These are phyloP conservation scores for Penicillium sp. DNA, from an alignment of 2,329 filamentous ascomycete genomes.

Conservation along the genomic window DNA sequence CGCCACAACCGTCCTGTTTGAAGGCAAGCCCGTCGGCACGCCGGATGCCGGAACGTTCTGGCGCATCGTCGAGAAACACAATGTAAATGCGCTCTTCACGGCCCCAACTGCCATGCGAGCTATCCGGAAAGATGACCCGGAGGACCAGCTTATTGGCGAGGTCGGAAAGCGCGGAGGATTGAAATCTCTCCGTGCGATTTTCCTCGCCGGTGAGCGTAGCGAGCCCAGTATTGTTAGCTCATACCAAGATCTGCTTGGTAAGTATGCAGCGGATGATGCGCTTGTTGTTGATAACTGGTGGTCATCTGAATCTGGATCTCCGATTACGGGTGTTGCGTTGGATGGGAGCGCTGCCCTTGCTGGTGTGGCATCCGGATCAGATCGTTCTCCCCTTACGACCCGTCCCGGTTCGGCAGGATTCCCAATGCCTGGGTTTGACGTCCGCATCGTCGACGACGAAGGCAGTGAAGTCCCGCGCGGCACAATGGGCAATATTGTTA, in stretches of 20 bases:
- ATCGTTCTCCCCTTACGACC: constrained; percentile 56
- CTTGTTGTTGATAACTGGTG: constrained; percentile 72
- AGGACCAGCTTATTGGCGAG: constrained; percentile 64
- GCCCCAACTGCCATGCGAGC: constrained; percentile 85
- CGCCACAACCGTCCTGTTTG: constrained; percentile 82
- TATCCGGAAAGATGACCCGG: constrained; percentile 80
- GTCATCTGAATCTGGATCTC: constrained; percentile 69
- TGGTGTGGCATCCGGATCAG: constrained; percentile 12
- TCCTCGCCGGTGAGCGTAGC: constrained; percentile 84
- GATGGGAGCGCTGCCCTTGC: constrained; percentile 60
- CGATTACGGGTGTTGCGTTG: constrained; percentile 65
- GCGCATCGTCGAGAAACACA: constrained; percentile 81
- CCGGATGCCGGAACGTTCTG: constrained; percentile 86
- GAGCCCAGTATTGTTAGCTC: constrained; percentile 81
- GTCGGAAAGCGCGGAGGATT: constrained; percentile 69
- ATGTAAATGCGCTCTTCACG: constrained; percentile 80
- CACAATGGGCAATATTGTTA: constrained; percentile 87
- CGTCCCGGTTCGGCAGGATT: constrained; percentile 88
- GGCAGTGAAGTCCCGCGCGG: constrained; percentile 70
- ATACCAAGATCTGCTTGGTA: constrained; percentile 71
- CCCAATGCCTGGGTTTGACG: constrained; percentile 87
- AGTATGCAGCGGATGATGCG: constrained; percentile 64
- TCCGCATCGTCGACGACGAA: constrained; percentile 77
- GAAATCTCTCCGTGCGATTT: constrained; percentile 70
- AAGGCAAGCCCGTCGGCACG: constrained; percentile 91